Percentiles rank a stretch among this genome's conserved stretches.
Conservation (phyloP, 73 alveolate genomes). For the Symbiodinium pilosum region DNA sequence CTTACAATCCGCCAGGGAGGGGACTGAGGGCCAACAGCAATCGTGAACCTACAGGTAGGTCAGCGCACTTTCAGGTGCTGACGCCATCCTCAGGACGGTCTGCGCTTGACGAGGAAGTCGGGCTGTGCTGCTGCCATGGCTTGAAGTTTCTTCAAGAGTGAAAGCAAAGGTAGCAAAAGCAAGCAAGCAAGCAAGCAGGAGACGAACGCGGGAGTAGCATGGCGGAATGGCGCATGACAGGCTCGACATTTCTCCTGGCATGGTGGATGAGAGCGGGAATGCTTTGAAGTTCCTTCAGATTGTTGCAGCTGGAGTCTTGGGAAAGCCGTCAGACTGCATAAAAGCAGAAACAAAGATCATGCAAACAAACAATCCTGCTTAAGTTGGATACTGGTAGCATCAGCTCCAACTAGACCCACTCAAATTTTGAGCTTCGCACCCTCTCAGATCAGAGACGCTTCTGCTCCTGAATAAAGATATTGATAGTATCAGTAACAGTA, state of each 20-base stretch:
- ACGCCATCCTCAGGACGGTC: constrained; percentile 74
- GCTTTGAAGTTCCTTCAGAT: constrained; percentile 60
- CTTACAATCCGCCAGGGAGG: too few relatives aligned
- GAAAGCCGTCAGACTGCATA: background rate
- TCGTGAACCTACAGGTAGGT: too few relatives aligned
- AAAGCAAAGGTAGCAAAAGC: background rate
- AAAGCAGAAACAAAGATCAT: too few relatives aligned
- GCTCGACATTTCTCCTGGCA: constrained; percentile 53
- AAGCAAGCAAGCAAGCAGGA: background rate
- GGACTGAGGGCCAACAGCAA: too few relatives aligned
- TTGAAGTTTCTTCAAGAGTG: background rate
- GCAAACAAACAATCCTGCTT: too few relatives aligned
- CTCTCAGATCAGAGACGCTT: too few relatives aligned
- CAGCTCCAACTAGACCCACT: too few relatives aligned
- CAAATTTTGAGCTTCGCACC: too few relatives aligned
- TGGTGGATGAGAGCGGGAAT: constrained; percentile 18
- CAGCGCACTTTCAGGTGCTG: constrained; percentile 56
- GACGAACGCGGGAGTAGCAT: too few relatives aligned
- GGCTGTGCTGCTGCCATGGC: background rate
- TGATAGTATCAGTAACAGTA: too few relatives aligned
- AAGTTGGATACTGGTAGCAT: too few relatives aligned
- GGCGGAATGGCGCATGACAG: background rate
- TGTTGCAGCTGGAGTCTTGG: constrained; percentile 20
- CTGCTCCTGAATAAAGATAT: too few relatives aligned
- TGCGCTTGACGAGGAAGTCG: constrained; percentile 64